A percentile compares a stretch with the other conserved stretches of the same genome.
phyloP scores from a whole-genome alignment of 495 filamentous ascomycete species.

The Parathielavia hyrcaniae region DNA sequence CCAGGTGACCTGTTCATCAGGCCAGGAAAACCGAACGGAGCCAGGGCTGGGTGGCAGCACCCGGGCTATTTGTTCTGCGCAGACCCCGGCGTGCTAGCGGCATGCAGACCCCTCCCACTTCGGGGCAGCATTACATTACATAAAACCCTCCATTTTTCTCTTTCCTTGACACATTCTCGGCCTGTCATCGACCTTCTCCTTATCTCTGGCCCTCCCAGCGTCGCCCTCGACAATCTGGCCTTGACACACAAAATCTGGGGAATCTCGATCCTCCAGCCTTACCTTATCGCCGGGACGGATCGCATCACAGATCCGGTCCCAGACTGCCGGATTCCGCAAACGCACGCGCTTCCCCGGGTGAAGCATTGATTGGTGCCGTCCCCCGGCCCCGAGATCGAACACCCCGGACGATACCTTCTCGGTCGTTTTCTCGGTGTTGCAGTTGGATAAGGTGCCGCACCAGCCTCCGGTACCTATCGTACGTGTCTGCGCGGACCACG shows the following conservation, averaged over 20 bases:
- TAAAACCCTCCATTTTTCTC: constrained; percentile 47
- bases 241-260: constrained; percentile 36
- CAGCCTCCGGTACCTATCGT: constrained; percentile 1
- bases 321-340: constrained; percentile 42
- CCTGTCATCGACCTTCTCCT: constrained; percentile 41
- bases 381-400: constrained; percentile 22
- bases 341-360: constrained; percentile 41
- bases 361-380: constrained; percentile 46
- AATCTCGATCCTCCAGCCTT: constrained; percentile 28
- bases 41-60: constrained; percentile 23
- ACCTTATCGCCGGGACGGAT: constrained; percentile 32
- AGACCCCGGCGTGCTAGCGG: constrained; percentile 23
- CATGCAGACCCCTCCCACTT: constrained; percentile 33
- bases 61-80: constrained; percentile 26
- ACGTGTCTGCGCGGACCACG: neutral
- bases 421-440: constrained; percentile 23
- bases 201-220: constrained; percentile 37
- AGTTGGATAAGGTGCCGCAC: constrained; percentile 8
- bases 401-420: constrained; percentile 22
- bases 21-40: constrained; percentile 18
- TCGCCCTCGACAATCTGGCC: constrained; percentile 34
- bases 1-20: constrained; percentile 28
- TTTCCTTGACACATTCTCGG: constrained; percentile 44
- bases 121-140: constrained; percentile 46
- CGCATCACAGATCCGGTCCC: constrained; percentile 31